phyloP scores from a whole-genome alignment of 2,329 filamentous ascomycete genomes.

The Ceratocystiopsis sp. region DNA sequence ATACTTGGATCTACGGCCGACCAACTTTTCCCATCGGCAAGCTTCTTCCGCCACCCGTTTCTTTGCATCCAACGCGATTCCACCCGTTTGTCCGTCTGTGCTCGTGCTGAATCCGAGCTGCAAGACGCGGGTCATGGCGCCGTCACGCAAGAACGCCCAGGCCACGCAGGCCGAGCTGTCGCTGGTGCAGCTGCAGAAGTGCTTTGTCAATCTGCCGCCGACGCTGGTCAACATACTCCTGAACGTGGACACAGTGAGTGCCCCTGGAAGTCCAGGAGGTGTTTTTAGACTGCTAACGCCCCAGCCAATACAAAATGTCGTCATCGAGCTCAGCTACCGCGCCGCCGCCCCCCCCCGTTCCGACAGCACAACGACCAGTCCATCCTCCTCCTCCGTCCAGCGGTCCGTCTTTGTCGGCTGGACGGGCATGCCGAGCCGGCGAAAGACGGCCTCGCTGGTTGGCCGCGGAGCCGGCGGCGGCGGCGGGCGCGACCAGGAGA shows the following conservation, averaged over 20 bases:
- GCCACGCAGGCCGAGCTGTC: conserved; percentile 67
- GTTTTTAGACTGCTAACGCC: background rate
- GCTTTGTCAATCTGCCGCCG: conserved; percentile 79
- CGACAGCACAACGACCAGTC: conserved; percentile 17
- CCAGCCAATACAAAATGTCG: conserved; percentile 84
- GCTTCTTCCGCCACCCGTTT: too few relatives aligned
- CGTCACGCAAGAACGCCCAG: conserved; percentile 35
- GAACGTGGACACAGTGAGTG: conserved; percentile 72
- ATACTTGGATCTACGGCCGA: too few relatives aligned
- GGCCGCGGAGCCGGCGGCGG: conserved; percentile 39
- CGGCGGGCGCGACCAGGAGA: conserved; percentile 55
- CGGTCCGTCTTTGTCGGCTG: conserved; percentile 79
- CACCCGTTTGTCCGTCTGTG: too few relatives aligned
- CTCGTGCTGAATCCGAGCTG: too few relatives aligned
- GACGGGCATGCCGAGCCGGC: conserved; percentile 95
- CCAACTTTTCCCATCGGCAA: too few relatives aligned
- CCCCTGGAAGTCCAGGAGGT: too few relatives aligned
- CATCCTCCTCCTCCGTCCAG: conserved; percentile 12
- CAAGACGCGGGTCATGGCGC: conserved; percentile 18
- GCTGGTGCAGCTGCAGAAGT: conserved; percentile 79
- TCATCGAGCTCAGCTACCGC: conserved; percentile 77
- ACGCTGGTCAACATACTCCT: conserved; percentile 71
- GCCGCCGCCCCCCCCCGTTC: conserved; percentile 32
- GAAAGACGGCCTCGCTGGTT: conserved; percentile 56
- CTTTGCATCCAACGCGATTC: too few relatives aligned